Base-by-base conservation (phyloP, 352 stramenopile species). In the Globisporangium radiosum region DNA sequence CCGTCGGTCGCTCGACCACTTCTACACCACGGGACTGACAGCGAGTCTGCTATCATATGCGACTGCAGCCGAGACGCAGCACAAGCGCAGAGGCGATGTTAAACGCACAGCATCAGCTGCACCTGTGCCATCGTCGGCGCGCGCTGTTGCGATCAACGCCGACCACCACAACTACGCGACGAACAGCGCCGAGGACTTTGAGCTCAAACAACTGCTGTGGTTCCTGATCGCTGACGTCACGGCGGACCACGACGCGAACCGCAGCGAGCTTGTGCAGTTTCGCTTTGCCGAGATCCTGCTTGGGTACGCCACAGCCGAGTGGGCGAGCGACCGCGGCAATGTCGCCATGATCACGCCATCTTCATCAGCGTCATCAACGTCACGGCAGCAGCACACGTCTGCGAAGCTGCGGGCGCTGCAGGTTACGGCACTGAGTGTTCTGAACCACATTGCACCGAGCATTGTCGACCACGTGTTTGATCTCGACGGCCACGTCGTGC, bases 141-240 rank as follows among this genome's bases (percentile, higher is more conserved):
- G 59, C 7, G 47, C 59, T 3, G 68, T 66, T 4, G 73, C 72
- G 19, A 75, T 90, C 40, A 81, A 73, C 2, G 77, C 80, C 5
- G 85, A 77, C 47, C 70, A 61, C 7, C 71, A 83, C 48, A 61
- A 84, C 56, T 92, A 87, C 57, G 75, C 78, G 11, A 90, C 75
- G n/a, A 83, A 72, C 49, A 72, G 73, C 48, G 76, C 86, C 51
- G 79, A 87, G 50, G 81, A 93, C 60, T 79, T 93, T 42, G 83
- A 93, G 64, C 89, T 93, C 66, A 93, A 93, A 68, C 81, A 88
- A 59, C 72, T 81, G 61, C 55, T 91, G 10, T 93, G 81, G 83
- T 72, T 78, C 47, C 19, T 91, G 10, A 56, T 93, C 11, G 72
- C 79, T 1, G 70, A 80, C n/a, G 71, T 89, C 45, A 58, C 66